Percentiles rank a stretch among this genome's conserved stretches.
Conservation (phyloP, 306 rosid species). For the Pachyrhizus erosus region DNA sequence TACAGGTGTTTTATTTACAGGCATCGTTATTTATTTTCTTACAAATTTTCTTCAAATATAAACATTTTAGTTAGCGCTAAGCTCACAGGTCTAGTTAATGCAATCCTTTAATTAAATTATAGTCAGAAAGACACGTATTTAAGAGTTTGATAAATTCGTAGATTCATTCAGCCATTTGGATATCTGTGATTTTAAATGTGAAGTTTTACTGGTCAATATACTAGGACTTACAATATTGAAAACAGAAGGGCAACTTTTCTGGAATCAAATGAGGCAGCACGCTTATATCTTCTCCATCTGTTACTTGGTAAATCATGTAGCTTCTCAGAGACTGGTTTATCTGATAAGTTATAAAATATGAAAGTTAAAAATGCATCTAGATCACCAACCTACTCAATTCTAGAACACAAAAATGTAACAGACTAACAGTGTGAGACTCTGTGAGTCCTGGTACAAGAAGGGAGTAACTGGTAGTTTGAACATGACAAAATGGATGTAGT, state of each 20-base stretch:
- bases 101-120: not conserved
- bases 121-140: constrained; percentile 4
- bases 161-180: not conserved
- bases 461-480: constrained; percentile 24
- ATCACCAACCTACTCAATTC: constrained; percentile 27
- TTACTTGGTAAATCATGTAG: constrained; percentile 72
- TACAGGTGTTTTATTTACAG: too few species aligned
- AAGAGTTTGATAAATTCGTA: not conserved
- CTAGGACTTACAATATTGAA: constrained; percentile 80
- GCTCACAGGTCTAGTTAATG: constrained; percentile 19
- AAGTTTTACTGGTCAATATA: constrained; percentile 3
- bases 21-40: not conserved
- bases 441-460: not conserved
- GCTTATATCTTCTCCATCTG: constrained; percentile 83
- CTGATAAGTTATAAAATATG: constrained; percentile 50
- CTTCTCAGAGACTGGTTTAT: constrained; percentile 72
- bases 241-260: constrained; percentile 87
- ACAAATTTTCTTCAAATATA: not conserved
- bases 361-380: constrained; percentile 26
- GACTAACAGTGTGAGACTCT: too few species aligned
- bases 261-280: constrained; percentile 82
- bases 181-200: constrained; percentile 16
- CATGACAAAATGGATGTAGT: not conserved
- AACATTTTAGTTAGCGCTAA: constrained; percentile 13
- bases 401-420: constrained; percentile 6